A percentile compares a stretch with the other conserved stretches of the same genome.
Conservation (phyloP, 2,329 filamentous ascomycete genomes). For the Cryphonectria radicalis region DNA sequence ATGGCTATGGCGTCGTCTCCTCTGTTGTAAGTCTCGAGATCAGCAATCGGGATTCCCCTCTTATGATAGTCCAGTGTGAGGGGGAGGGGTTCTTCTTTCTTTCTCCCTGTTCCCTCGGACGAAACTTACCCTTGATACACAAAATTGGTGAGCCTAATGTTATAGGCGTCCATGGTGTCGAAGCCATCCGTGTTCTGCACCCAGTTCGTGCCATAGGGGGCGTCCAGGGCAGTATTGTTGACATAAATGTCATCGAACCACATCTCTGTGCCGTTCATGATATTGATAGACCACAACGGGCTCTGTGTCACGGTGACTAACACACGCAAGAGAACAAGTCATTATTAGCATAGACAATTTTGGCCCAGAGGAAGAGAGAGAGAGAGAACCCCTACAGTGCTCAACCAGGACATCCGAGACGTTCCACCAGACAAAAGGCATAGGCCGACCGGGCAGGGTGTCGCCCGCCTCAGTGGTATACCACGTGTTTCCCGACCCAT, state of each 20-base stretch:
- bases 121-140: constrained; percentile 50
- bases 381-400: constrained; percentile 41
- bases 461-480: constrained; percentile 52
- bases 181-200: constrained; percentile 63
- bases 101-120: not conserved
- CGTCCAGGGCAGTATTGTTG: constrained; percentile 55
- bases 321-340: not conserved
- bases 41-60: not conserved
- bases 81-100: not conserved
- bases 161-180: constrained; percentile 58
- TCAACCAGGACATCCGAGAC: constrained; percentile 57
- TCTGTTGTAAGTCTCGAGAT: constrained; percentile 8
- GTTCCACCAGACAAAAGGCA: constrained; percentile 64
- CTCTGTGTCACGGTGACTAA: constrained; percentile 52
- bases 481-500: constrained; percentile 59
- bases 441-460: constrained; percentile 56
- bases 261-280: constrained; percentile 61
- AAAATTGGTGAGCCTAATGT: constrained; percentile 54
- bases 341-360: not conserved
- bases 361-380: not conserved
- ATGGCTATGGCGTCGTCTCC: constrained; percentile 62
- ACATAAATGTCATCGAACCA: constrained; percentile 53
- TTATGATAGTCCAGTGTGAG: not conserved
- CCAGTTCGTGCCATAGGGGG: constrained; percentile 57
- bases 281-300: constrained; percentile 58